phyloP scores from a whole-genome alignment of 2,329 filamentous ascomycete species.

The Juglanconis juglandina region DNA sequence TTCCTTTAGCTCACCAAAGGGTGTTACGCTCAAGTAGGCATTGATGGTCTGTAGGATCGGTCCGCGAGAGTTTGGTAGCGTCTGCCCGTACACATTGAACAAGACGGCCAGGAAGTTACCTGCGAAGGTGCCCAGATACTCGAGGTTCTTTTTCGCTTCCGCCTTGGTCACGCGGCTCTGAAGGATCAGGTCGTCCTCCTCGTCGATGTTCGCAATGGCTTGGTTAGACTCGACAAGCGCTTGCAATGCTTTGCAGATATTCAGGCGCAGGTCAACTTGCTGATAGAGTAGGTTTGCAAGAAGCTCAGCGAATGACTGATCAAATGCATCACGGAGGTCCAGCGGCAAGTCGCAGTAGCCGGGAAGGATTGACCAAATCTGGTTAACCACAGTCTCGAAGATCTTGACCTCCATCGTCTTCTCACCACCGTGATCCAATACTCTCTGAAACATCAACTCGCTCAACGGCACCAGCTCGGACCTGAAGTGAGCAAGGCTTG shows the following conservation, averaged over 20 bases:
- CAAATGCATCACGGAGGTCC: conserved; percentile 72
- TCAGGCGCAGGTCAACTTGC: conserved; percentile 80
- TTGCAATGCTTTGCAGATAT: conserved; percentile 83
- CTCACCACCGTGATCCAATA: conserved; percentile 77
- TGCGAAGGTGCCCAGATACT: conserved; percentile 74
- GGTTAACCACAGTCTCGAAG: conserved; percentile 91
- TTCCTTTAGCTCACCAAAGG: conserved; percentile 71
- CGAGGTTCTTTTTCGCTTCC: conserved; percentile 73
- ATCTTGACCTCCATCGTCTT: conserved; percentile 98
- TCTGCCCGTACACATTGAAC: conserved; percentile 99
- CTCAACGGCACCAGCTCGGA: conserved; percentile 84
- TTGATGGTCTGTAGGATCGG: conserved; percentile 94
- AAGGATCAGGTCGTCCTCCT: conserved; percentile 69
- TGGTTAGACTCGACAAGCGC: conserved; percentile 90
- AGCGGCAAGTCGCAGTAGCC: conserved; percentile 93
- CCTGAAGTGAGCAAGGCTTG: conserved; percentile 80
- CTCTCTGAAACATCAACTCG: conserved; percentile 82
- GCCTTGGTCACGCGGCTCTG: conserved; percentile 75
- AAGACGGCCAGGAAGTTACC: conserved; percentile 90
- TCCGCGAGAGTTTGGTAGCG: conserved; percentile 84
- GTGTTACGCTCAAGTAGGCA: conserved; percentile 85
- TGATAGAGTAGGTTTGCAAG: conserved; percentile 89
- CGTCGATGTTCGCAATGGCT: conserved; percentile 67
- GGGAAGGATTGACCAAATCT: conserved; percentile 90
- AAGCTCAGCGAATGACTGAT: conserved; percentile 85